Conservation (phyloP, 225 moss, liverwort and hornwort species). For the Lunularia cruciata region DNA sequence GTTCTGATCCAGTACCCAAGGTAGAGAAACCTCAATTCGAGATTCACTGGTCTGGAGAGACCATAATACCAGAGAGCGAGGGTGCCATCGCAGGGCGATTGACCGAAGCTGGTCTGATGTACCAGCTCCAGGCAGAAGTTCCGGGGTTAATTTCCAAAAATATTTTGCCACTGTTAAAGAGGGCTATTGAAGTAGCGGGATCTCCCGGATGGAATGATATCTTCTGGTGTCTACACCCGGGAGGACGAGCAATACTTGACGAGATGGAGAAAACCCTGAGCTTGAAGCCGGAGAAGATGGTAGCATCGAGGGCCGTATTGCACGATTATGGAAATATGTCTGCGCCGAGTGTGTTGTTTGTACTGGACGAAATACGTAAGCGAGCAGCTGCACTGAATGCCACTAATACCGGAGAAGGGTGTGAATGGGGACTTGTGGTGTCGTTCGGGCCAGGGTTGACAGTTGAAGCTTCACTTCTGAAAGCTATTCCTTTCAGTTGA, state of each 20-base stretch:
- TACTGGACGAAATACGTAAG: conserved; percentile 30
- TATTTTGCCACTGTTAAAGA: conserved; percentile 27
- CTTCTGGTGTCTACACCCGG: conserved; percentile 33
- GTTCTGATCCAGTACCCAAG: conserved; percentile 34
- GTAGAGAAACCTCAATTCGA: conserved; percentile 36
- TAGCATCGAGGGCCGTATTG: conserved; percentile 19
- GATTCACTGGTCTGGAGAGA: conserved; percentile 39
- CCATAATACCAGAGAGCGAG: conserved; percentile 33
- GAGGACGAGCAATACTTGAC: conserved; percentile 29
- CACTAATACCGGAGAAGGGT: conserved; percentile 28
- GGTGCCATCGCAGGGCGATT: conserved; percentile 33
- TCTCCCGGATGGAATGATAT: conserved; percentile 21
- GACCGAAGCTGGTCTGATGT: conserved; percentile 41
- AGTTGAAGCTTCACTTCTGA: conserved; percentile 27
- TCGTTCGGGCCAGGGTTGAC: conserved; percentile 34
- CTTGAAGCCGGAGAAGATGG: conserved; percentile 23
- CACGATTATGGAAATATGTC: conserved; percentile 27
- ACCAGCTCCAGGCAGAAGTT: conserved; percentile 35
- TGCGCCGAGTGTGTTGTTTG: conserved; percentile 26
- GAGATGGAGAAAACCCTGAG: conserved; percentile 23
- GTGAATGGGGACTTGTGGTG: conserved; percentile 25
- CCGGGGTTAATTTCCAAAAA: conserved; percentile 37
- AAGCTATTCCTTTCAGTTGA: background rate
- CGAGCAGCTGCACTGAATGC: conserved; percentile 7
- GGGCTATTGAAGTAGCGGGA: conserved; percentile 22